Evolutionary conservation across 768 basidiomycete species (phyloP).

Genomic region (Cyclocybe cylindracea): DNA sequence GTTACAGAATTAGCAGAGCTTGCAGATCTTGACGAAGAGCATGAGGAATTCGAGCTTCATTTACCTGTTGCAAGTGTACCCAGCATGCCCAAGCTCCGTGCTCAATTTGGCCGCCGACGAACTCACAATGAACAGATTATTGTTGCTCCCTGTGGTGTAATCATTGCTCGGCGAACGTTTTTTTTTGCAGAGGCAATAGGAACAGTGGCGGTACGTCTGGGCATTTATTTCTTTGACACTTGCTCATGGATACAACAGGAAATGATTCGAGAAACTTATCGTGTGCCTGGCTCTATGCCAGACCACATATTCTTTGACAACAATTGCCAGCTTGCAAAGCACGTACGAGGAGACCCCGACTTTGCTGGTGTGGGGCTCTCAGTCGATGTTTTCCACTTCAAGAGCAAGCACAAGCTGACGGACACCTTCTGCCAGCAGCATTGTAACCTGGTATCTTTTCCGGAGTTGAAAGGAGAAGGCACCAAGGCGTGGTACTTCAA

Average conservation of each 20-base stretch:
- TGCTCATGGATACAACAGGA: slow-evolving; percentile 5
- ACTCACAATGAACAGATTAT: slow-evolving; percentile 12
- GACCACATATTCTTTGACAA: slow-evolving; percentile 12
- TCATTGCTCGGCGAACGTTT: slow-evolving; percentile 9
- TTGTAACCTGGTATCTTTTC: slow-evolving; percentile 14
- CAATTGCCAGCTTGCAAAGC: slow-evolving; percentile 5
- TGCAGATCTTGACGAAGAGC: slow-evolving; percentile 6
- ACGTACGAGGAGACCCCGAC: slow-evolving; percentile 7
- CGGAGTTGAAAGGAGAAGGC: slow-evolving; percentile 12
- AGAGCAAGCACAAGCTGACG: slow-evolving; percentile 19
- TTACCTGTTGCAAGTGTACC: too few species aligned
- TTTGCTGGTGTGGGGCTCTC: slow-evolving; percentile 14
- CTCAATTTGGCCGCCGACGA: slow-evolving; percentile 5
- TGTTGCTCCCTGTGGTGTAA: slow-evolving; percentile 12
- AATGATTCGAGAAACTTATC: slow-evolving; percentile 5
- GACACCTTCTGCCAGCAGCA: slow-evolving; percentile 18
- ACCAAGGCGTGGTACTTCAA: slow-evolving; percentile 23
- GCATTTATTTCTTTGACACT: background rate
- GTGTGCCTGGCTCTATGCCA: background rate
- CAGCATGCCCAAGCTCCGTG: too few species aligned
- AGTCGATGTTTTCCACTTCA: too few species aligned
- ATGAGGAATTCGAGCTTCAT: too few species aligned
- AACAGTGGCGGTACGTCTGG: slow-evolving; percentile 1
- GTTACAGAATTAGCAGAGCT: slow-evolving; percentile 18
- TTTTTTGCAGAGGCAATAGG: slow-evolving; percentile 6